Evolutionary conservation across 2,329 filamentous ascomycete species (phyloP).

Genomic region (Pezicula radicicola): DNA sequence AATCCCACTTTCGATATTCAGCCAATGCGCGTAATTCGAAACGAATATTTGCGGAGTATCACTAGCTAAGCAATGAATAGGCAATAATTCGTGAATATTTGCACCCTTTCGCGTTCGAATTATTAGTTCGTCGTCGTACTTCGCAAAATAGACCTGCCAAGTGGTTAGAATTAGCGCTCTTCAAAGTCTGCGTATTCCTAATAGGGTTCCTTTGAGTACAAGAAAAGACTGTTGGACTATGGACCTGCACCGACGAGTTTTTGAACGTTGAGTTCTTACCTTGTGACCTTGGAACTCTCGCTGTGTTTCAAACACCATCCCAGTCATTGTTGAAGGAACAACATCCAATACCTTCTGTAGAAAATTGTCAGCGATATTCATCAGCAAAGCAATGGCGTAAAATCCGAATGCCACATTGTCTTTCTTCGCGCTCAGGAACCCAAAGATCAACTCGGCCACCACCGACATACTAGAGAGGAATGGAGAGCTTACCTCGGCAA

Average conservation of each 20-base stretch:
- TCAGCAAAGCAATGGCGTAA: too few relatives aligned
- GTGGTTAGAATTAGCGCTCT: too few relatives aligned
- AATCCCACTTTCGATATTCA: constrained; percentile 22
- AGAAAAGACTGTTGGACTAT: too few relatives aligned
- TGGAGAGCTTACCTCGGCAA: constrained; percentile 33
- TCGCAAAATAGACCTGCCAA: constrained; percentile 27
- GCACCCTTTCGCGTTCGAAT: constrained; percentile 12
- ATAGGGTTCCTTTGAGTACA: too few relatives aligned
- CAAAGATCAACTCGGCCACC: too few relatives aligned
- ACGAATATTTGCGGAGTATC: constrained; percentile 24
- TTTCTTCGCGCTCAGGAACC: too few relatives aligned
- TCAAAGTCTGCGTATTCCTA: too few relatives aligned
- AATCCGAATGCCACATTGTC: too few relatives aligned
- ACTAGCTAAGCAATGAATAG: not conserved
- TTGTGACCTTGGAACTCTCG: constrained; percentile 22
- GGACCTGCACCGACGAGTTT: too few relatives aligned
- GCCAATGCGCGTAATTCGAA: constrained; percentile 34
- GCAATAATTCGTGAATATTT: constrained; percentile 1
- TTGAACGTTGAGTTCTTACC: too few relatives aligned
- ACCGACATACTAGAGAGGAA: not conserved
- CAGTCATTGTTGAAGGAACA: constrained; percentile 28
- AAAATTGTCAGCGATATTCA: not conserved
- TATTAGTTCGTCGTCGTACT: constrained; percentile 22
- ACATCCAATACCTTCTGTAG: constrained; percentile 27
- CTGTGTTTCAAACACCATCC: constrained; percentile 33